Conservation (phyloP, 768 basidiomycete species). For the Cystobasidiopsis lactophilus region DNA sequence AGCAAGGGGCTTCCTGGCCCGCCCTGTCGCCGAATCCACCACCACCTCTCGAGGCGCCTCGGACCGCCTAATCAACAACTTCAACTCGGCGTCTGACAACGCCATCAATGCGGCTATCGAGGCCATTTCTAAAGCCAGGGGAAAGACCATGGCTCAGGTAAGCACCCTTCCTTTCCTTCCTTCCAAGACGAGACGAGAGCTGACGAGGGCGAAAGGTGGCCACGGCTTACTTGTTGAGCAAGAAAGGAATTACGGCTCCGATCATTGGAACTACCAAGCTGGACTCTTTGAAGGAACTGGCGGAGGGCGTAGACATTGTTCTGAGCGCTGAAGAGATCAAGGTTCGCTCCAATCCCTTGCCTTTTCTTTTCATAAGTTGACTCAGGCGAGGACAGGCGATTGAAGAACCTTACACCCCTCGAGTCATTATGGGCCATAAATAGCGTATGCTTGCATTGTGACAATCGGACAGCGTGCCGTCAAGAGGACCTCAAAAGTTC, state of each 20-base stretch:
- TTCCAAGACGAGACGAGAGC: too few relatives aligned
- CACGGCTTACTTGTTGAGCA: constrained; percentile 21
- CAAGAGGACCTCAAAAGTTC: too few relatives aligned
- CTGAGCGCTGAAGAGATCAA: constrained; percentile 38
- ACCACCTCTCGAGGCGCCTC: background rate
- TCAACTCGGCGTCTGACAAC: background rate
- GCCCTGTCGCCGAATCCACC: constrained; percentile 1
- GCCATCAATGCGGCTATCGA: constrained; percentile 8
- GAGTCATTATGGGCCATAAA: constrained; percentile 3
- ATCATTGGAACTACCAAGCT: constrained; percentile 14
- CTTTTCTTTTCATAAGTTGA: background rate
- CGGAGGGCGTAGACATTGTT: constrained; percentile 28
- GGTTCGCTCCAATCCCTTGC: background rate
- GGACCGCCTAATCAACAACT: background rate
- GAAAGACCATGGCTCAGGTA: constrained; percentile 11
- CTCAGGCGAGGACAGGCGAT: constrained; percentile 24
- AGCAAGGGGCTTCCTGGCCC: constrained; percentile 2
- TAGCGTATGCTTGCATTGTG: too few relatives aligned
- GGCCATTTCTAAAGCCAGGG: constrained; percentile 3
- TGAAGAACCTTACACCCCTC: constrained; percentile 35
- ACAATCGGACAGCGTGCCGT: too few relatives aligned
- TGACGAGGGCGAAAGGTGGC: too few relatives aligned
- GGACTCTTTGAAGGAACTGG: constrained; percentile 11
- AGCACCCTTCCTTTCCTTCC: too few relatives aligned
- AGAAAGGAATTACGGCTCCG: constrained; percentile 14